Percentiles rank a stretch among this genome's conserved stretches.
phyloP scores from a whole-genome alignment of 2,329 filamentous ascomycete species.

The Hypomyces rosellus region DNA sequence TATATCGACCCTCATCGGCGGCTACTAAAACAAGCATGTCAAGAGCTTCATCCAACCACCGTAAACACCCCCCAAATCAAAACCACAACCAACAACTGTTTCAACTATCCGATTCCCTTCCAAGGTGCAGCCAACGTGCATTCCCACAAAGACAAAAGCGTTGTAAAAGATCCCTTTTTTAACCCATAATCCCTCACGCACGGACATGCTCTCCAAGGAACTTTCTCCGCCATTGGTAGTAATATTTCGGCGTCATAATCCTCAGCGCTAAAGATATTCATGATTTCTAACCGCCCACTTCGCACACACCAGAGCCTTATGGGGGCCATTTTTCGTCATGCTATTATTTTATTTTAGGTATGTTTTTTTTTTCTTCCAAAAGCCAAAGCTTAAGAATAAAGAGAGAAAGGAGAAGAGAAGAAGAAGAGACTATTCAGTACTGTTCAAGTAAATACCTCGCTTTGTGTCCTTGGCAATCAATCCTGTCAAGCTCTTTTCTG shows the following conservation, averaged over 20 bases:
- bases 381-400: not conserved
- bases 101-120: no score
- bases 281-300: not conserved
- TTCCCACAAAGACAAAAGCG: no score
- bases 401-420: no score
- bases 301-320: no score
- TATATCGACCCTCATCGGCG: no score
- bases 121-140: no score
- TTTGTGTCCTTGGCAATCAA: conserved; percentile 55
- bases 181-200: not conserved
- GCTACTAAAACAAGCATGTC: no score
- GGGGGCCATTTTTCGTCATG: no score
- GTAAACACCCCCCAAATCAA: no score
- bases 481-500: conserved; percentile 45
- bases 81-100: no score
- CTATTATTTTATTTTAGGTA: not conserved
- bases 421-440: not conserved
- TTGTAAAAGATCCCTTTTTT: no score
- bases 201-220: not conserved
- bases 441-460: conserved; percentile 36
- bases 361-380: conserved; percentile 1
- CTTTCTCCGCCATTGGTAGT: not conserved
- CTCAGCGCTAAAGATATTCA: not conserved
- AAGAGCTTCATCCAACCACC: no score
- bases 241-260: not conserved